These are phyloP conservation scores for Diaporthe vaccinii DNA, from an alignment of 2,329 filamentous ascomycete genomes.

Conservation along the genomic window DNA sequence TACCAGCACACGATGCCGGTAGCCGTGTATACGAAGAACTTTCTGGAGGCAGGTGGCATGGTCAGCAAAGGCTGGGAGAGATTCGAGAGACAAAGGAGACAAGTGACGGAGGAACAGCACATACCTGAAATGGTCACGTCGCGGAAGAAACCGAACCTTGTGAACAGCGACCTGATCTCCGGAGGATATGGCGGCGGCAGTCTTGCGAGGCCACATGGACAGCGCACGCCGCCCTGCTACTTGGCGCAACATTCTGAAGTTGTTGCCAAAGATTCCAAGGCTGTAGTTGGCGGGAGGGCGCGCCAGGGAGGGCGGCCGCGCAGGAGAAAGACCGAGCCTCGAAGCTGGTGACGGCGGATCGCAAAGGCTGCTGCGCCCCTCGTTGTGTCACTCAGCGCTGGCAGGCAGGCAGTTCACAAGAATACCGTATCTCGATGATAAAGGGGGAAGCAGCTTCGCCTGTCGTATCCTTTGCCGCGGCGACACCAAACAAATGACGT, in stretches of 20 bases:
- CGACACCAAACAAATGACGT: constrained; percentile 8
- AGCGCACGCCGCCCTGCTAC: constrained; percentile 32
- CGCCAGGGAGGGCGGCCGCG: constrained; percentile 23
- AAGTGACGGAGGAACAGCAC: not conserved
- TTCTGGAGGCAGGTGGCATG: not conserved
- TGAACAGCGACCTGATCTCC: constrained; percentile 34
- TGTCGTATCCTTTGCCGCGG: not conserved
- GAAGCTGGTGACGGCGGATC: constrained; percentile 13
- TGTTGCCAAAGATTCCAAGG: not conserved
- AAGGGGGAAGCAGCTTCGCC: not conserved
- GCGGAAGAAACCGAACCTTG: constrained; percentile 27
- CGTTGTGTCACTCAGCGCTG: not conserved
- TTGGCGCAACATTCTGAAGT: constrained; percentile 35
- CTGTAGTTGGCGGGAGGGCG: not conserved
- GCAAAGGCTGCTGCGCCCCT: constrained; percentile 1
- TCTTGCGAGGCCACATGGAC: constrained; percentile 33
- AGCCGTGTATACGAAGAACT: constrained; percentile 42
- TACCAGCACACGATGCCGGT: constrained; percentile 55
- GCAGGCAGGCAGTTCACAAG: not conserved
- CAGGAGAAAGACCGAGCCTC: not conserved
- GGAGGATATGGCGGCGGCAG: constrained; percentile 20
- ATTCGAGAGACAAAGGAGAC: not conserved
- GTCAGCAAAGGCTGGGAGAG: not conserved
- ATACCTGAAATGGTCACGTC: constrained; percentile 16
- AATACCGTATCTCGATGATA: not conserved